A percentile compares a stretch with the other conserved stretches of the same genome.
Conservation (phyloP, 768 basidiomycete genomes). For the Leccinum subtestaceum region DNA sequence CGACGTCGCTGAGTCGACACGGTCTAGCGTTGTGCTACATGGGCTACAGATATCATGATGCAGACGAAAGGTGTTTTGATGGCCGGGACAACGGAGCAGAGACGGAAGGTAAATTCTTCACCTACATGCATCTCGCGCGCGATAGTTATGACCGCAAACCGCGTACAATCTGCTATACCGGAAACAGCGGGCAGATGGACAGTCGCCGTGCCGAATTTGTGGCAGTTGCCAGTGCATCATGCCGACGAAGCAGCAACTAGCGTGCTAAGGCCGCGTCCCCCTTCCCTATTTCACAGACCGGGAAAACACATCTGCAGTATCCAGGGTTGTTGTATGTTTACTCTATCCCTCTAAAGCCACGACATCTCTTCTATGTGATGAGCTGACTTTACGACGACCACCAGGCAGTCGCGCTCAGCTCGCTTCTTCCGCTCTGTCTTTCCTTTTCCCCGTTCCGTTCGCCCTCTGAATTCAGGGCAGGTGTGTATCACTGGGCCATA, state of each 20-base stretch:
- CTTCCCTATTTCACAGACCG: conserved; percentile 25
- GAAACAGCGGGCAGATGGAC: too few relatives aligned
- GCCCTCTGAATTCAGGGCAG: background rate
- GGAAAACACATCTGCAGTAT: conserved; percentile 57
- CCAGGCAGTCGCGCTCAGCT: conserved; percentile 32
- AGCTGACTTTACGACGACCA: conserved; percentile 6
- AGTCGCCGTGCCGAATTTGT: too few relatives aligned
- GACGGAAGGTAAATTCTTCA: background rate
- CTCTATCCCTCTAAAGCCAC: background rate
- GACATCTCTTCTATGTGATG: conserved; percentile 4
- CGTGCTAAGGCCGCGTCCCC: too few relatives aligned
- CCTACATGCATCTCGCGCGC: background rate
- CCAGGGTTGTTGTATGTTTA: conserved; percentile 35
- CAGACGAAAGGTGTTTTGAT: background rate
- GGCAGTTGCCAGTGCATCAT: background rate
- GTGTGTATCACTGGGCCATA: background rate
- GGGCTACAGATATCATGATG: too few relatives aligned
- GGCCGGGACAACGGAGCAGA: background rate
- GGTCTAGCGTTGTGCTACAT: background rate
- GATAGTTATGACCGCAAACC: too few relatives aligned
- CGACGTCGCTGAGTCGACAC: background rate
- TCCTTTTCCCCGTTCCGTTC: background rate
- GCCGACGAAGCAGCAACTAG: background rate
- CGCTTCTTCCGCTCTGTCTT: conserved; percentile 34
- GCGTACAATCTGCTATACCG: too few relatives aligned